Base-by-base conservation (phyloP, 495 filamentous ascomycete genomes). In the Chaetomium fimeti region DNA sequence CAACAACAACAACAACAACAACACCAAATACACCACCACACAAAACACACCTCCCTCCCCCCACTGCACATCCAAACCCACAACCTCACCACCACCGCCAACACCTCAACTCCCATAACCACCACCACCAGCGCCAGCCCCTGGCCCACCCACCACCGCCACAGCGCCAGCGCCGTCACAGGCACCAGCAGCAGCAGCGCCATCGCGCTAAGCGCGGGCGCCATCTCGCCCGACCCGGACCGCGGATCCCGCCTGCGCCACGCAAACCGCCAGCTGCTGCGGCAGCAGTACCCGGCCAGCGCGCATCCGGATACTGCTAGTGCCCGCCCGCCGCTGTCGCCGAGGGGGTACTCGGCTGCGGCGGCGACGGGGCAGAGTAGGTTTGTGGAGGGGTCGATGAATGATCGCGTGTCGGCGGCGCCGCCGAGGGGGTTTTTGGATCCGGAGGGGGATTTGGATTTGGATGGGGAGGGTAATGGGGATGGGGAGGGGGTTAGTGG, bases 311-410 rank as follows among this genome's bases (percentile, higher is more conserved):
- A 5, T 5, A 36, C 6, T 36, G 32, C 32, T 5, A 11, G 32
- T 36, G 32, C 5, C 29, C 32, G 32, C 5, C 32, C 62, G 24
- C 49, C 63, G 13, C 42, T 38, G 29, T 40, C 49, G 28, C 60
- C 38, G 25, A 32, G 52, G 32, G 24, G 43, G 43, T 45, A 47
- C 45, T 63, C 63, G 27, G 60, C 64, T 27, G 60, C 60, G 20
- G 55, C 52, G 13, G 40, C 28, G 52, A 57, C 61, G 22, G 57
- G 59, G 25, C 63, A 70, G 40, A 76, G 73, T 58, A 67, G 84
- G 32, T 92, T 92, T 69, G 74, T 87, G 5, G 89, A 92, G 68
- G 89, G 87, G 3, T 89, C 83, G 61, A 91, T 92, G 89, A 89
- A 86, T 71, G 89, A 92, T 72, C 84, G 87, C 62, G 80, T 83